Evolutionary conservation across 108 stramenopile genomes (phyloP).

Genomic region (Skeletonema grethae): DNA sequence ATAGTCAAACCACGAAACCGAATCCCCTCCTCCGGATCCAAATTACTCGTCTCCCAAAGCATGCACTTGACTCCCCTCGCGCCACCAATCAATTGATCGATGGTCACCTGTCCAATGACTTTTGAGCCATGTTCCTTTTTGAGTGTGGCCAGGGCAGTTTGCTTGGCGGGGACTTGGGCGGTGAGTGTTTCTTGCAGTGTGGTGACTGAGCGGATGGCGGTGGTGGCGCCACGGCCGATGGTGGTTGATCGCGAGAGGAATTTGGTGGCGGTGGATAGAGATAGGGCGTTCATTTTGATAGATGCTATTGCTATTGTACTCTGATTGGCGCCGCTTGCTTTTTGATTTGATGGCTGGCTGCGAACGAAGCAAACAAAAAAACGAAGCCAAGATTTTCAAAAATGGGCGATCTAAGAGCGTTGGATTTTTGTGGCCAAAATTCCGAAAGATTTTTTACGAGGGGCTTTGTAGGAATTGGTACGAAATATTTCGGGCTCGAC

Average conservation of each 20-base stretch:
- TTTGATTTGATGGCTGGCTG: too few relatives aligned
- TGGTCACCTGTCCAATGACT: slow-evolving; percentile 96
- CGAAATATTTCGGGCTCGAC: too few relatives aligned
- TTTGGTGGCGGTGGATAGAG: slow-evolving; percentile 12
- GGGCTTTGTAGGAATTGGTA: too few relatives aligned
- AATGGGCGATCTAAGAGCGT: too few relatives aligned
- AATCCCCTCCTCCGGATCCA: slow-evolving; percentile 99
- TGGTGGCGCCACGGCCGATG: not conserved
- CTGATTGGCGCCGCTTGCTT: too few relatives aligned
- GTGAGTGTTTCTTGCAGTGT: slow-evolving; percentile 91
- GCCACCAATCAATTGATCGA: slow-evolving; percentile 97
- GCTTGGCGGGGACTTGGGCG: slow-evolving; percentile 95
- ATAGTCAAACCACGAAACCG: slow-evolving; percentile 98
- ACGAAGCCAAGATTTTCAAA: too few relatives aligned
- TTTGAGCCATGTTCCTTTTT: slow-evolving; percentile 96
- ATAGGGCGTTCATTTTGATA: slow-evolving; percentile 12
- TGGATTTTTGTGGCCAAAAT: too few relatives aligned
- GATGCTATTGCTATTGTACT: too few relatives aligned
- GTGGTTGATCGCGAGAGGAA: slow-evolving; percentile 9
- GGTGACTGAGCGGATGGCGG: slow-evolving; percentile 58
- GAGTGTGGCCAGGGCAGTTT: slow-evolving; percentile 79
- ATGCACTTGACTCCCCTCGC: slow-evolving; percentile 98
- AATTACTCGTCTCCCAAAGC: slow-evolving; percentile 99
- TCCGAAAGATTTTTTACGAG: too few relatives aligned
- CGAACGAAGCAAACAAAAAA: too few relatives aligned